These are phyloP conservation scores for Azolla pinnata DNA, from an alignment of 75 land plant genomes.

Conservation along the genomic window DNA sequence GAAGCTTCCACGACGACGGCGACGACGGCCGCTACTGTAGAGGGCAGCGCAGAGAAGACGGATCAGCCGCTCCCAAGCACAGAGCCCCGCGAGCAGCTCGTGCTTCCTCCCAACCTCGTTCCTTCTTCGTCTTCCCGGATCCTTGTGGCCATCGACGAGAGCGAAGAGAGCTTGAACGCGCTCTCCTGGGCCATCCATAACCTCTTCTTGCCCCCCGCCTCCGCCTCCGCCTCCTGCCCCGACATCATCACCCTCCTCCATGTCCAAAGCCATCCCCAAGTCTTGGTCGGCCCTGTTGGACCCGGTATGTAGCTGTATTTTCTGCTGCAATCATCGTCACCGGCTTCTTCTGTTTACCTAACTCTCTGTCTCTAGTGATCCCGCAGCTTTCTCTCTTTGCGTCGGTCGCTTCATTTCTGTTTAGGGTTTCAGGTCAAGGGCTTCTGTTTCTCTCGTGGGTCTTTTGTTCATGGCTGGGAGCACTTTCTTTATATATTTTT, in stretches of 20 bases:
- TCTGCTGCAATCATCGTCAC: background rate
- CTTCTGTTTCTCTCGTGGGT: background rate
- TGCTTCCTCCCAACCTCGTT: no score
- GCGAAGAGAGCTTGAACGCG: conserved; percentile 46
- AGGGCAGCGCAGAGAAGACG: no score
- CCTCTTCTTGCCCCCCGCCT: conserved; percentile 3
- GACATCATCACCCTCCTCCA: background rate
- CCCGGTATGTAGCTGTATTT: background rate
- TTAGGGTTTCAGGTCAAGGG: background rate
- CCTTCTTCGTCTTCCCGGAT: no score
- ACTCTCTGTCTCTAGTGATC: background rate
- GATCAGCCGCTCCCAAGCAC: no score
- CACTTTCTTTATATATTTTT: no score
- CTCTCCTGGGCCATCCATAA: conserved; percentile 38
- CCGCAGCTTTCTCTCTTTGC: no score
- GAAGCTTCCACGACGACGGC: no score
- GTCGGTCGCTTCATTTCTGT: no score
- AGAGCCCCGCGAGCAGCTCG: no score
- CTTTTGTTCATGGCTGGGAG: background rate
- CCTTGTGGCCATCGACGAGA: conserved; percentile 44
- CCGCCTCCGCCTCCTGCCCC: background rate
- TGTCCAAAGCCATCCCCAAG: conserved; percentile 2
- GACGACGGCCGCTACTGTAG: no score
- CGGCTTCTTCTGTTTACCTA: background rate
- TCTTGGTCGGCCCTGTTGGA: background rate